A percentile compares a stretch with the other conserved stretches of the same genome.
These are phyloP conservation scores for Plectosphaerella plurivora DNA, from an alignment of 2,329 filamentous ascomycete genomes.

Conservation along the genomic window DNA sequence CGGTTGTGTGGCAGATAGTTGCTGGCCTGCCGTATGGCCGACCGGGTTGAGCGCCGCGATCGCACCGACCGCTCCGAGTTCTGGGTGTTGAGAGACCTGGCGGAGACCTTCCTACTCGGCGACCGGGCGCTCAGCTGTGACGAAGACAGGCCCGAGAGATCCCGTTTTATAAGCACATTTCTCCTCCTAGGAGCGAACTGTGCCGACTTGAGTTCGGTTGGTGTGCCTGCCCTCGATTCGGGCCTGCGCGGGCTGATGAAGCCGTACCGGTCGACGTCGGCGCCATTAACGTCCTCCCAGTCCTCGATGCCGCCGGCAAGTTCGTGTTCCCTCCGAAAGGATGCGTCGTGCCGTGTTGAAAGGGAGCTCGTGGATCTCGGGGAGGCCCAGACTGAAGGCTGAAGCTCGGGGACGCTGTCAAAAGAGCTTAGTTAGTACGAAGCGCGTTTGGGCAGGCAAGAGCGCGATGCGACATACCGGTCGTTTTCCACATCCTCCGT, in stretches of 20 bases:
- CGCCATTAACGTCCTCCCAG: conserved; percentile 60
- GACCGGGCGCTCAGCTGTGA: conserved; percentile 31
- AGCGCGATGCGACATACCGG: conserved; percentile 40
- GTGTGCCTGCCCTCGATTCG: conserved; percentile 30
- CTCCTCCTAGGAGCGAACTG: conserved; percentile 40
- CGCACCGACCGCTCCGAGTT: conserved; percentile 45
- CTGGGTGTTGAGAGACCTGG: conserved; percentile 55
- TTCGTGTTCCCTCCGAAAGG: conserved; percentile 34
- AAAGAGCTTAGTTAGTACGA: conserved; percentile 19
- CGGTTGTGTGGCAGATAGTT: conserved; percentile 59
- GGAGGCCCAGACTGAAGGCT: conserved; percentile 25
- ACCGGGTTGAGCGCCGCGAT: conserved; percentile 49
- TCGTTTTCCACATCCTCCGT: conserved; percentile 46
- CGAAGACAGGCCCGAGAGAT: conserved; percentile 25
- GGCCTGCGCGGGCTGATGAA: conserved; percentile 53
- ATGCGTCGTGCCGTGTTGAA: conserved; percentile 36
- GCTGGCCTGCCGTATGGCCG: conserved; percentile 51
- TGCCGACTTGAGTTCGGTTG: conserved; percentile 35
- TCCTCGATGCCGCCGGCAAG: conserved; percentile 59
- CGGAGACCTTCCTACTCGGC: conserved; percentile 51
- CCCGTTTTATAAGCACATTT: conserved; percentile 40
- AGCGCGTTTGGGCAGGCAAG: conserved; percentile 26
- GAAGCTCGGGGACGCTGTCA: conserved; percentile 21
- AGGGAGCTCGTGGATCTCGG: conserved; percentile 39
- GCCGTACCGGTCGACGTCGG: conserved; percentile 63